phyloP scores from a whole-genome alignment of 2,329 filamentous ascomycete genomes.

The Xylaria arbuscula region DNA sequence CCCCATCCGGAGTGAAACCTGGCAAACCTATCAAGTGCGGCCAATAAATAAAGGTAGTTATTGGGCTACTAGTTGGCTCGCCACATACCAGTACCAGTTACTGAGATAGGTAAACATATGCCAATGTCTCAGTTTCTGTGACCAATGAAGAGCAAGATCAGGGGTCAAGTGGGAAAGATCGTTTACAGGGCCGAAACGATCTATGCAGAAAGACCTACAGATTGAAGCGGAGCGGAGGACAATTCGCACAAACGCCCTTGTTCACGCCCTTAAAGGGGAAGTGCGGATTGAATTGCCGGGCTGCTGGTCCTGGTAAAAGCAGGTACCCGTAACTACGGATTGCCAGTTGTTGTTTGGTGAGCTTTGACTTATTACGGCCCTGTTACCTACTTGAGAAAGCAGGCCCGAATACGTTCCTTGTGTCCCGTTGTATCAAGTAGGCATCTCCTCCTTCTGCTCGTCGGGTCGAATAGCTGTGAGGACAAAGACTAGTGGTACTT shows the following conservation, averaged over 20 bases:
- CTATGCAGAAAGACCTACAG: not conserved
- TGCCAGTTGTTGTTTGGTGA: not conserved
- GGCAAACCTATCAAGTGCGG: not conserved
- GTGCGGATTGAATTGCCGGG: too few relatives aligned
- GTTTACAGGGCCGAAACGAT: not conserved
- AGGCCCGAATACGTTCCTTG: slow-evolving; percentile 1
- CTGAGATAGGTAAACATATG: slow-evolving; percentile 9
- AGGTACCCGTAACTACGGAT: slow-evolving; percentile 4
- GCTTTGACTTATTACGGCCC: slow-evolving; percentile 18
- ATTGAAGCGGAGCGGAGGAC: not conserved
- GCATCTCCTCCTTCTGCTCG: not conserved
- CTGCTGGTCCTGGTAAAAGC: not conserved
- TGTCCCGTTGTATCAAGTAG: not conserved
- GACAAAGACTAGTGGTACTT: slow-evolving; percentile 1
- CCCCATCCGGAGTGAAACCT: slow-evolving; percentile 3
- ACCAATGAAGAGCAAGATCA: slow-evolving; percentile 8
- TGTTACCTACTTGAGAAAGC: slow-evolving; percentile 7
- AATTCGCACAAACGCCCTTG: not conserved
- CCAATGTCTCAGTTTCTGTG: slow-evolving; percentile 4
- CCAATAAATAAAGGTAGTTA: not conserved
- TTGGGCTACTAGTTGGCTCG: not conserved
- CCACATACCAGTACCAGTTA: not conserved
- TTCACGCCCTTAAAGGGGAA: not conserved
- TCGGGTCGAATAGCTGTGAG: not conserved
- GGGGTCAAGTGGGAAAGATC: not conserved